Percentiles rank a stretch among this genome's conserved stretches.
Evolutionary conservation across 1,284 basidiomycete genomes (phyloP).

Genomic region (Ceratobasidium sp.): DNA sequence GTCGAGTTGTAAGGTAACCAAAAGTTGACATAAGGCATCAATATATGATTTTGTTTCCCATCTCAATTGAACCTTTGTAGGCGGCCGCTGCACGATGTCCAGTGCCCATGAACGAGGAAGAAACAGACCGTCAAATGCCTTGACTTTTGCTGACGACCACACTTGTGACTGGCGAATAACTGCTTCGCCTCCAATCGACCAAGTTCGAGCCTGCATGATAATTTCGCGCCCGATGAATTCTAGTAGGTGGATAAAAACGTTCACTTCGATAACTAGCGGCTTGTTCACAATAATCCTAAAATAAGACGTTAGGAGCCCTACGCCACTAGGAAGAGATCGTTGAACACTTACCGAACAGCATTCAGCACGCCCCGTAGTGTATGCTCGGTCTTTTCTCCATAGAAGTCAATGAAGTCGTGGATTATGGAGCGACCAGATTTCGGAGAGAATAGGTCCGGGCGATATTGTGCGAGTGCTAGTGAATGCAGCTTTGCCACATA

Average conservation of each 20-base stretch:
- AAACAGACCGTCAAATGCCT: background rate
- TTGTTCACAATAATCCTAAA: slow-evolving; percentile 14
- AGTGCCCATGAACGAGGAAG: slow-evolving; percentile 8
- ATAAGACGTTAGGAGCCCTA: no score
- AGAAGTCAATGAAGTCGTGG: background rate
- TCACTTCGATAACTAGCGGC: slow-evolving; percentile 10
- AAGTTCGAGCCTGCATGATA: slow-evolving; percentile 1
- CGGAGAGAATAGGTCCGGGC: background rate
- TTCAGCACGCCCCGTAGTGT: background rate
- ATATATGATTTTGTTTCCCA: background rate
- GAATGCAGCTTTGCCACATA: background rate
- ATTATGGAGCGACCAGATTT: background rate
- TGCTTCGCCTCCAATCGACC: background rate
- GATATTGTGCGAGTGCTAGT: background rate
- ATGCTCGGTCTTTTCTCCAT: background rate
- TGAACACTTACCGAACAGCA: background rate
- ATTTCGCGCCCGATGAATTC: slow-evolving; percentile 38
- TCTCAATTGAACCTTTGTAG: background rate
- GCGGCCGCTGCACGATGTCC: background rate
- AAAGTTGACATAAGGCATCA: background rate
- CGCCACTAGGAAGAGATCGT: no score
- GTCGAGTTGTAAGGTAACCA: background rate
- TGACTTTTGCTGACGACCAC: no score
- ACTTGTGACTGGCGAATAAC: background rate
- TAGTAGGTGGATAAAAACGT: slow-evolving; percentile 24